Percentiles rank a stretch among this genome's conserved stretches.
Evolutionary conservation across 2,329 filamentous ascomycete species (phyloP).

Genomic region (Claviceps capensis): DNA sequence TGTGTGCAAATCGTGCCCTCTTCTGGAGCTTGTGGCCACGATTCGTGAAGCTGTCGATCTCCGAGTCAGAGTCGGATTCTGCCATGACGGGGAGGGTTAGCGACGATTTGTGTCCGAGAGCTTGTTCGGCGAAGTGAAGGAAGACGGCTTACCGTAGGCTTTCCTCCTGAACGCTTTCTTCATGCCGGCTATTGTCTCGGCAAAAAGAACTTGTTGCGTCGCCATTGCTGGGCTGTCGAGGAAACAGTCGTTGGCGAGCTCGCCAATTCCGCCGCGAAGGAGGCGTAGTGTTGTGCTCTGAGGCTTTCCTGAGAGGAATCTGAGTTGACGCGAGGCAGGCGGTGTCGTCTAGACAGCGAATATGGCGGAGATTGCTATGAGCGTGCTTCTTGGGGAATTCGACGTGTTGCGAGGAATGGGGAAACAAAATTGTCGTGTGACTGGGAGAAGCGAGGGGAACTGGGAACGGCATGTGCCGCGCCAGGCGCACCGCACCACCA

Average conservation of each 20-base stretch:
- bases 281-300: neutral
- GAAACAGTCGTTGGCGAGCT: neutral
- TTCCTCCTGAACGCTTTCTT: slow-evolving; percentile 54
- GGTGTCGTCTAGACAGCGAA: neutral
- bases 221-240: slow-evolving; percentile 19
- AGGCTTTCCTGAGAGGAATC: neutral
- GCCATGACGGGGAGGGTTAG: slow-evolving; percentile 13
- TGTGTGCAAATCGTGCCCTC: slow-evolving; percentile 55
- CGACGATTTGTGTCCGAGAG: neutral
- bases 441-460: slow-evolving; percentile 1
- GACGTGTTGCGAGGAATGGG: neutral
- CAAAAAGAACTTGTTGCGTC: slow-evolving; percentile 46
- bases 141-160: slow-evolving; percentile 38
- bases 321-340: neutral
- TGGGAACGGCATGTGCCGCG: neutral
- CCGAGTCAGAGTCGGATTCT: slow-evolving; percentile 70
- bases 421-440: slow-evolving; percentile 1
- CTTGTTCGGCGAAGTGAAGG: neutral
- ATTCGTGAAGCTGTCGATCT: slow-evolving; percentile 56
- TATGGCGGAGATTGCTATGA: neutral
- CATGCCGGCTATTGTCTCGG: slow-evolving; percentile 54
- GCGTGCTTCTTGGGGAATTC: neutral
- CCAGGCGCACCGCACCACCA: neutral
- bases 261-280: neutral
- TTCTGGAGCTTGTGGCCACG: slow-evolving; percentile 70